Conservation (phyloP, 2,329 filamentous ascomycete genomes). For the Xylariaceae sp. region DNA sequence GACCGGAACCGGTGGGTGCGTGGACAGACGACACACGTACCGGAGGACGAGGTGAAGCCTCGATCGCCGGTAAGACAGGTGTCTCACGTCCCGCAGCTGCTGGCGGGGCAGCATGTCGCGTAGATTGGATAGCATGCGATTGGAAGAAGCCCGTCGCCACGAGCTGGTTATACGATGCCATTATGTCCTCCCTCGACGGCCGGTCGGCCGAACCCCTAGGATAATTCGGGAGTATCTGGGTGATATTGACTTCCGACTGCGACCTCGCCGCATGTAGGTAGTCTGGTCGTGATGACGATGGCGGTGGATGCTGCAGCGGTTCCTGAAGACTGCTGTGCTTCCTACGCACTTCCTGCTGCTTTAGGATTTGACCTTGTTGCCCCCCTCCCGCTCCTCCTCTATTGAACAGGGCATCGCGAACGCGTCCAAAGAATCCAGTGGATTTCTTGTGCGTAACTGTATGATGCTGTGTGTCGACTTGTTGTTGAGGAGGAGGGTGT, state of each 20-base stretch:
- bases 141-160: slow-evolving; percentile 65
- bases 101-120: slow-evolving; percentile 50
- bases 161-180: slow-evolving; percentile 63
- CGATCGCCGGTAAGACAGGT: slow-evolving; percentile 27
- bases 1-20: slow-evolving; percentile 6
- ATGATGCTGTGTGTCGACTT: slow-evolving; percentile 18
- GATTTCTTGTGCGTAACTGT: slow-evolving; percentile 39
- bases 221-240: slow-evolving; percentile 29
- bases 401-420: slow-evolving; percentile 39
- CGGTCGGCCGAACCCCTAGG: slow-evolving; percentile 31
- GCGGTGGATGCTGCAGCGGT: slow-evolving; percentile 26
- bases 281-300: slow-evolving; percentile 27
- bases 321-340: slow-evolving; percentile 44
- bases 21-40: slow-evolving; percentile 32
- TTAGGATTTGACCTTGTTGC: slow-evolving; percentile 12
- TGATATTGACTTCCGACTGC: slow-evolving; percentile 35
- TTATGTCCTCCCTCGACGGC: slow-evolving; percentile 56
- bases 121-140: slow-evolving; percentile 63
- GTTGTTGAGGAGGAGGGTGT: slow-evolving; percentile 11
- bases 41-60: slow-evolving; percentile 31
- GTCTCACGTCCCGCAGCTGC: slow-evolving; percentile 12
- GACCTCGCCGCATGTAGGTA: slow-evolving; percentile 34
- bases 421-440: slow-evolving; percentile 40
- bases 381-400: slow-evolving; percentile 17
- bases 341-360: slow-evolving; percentile 31